These are phyloP conservation scores for Sanghuangporus sanghuang DNA, from an alignment of 1,284 basidiomycete species.

Conservation along the genomic window DNA sequence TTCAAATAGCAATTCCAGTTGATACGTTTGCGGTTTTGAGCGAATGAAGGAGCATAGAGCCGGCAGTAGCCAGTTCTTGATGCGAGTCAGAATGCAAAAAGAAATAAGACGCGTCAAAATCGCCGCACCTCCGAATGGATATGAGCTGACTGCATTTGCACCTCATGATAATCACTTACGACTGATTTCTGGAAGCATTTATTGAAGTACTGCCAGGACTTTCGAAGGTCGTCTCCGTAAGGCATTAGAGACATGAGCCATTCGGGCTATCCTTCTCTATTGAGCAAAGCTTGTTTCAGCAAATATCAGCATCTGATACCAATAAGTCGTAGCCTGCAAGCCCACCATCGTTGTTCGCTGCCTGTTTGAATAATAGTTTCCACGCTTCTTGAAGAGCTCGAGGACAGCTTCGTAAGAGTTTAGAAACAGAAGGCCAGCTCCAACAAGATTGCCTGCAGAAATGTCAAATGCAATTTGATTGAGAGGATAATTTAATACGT, in stretches of 20 bases:
- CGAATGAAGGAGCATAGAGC: neutral
- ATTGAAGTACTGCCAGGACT: slow-evolving; percentile 22
- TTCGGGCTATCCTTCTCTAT: slow-evolving; percentile 3
- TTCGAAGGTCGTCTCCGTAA: slow-evolving; percentile 23
- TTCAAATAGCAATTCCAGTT: neutral
- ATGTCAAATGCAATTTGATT: neutral
- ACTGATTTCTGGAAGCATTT: slow-evolving; percentile 21
- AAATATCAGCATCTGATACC: neutral
- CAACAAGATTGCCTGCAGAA: slow-evolving; percentile 20
- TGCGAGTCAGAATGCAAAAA: neutral
- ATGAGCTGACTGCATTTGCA: neutral
- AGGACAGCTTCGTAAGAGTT: slow-evolving; percentile 21
- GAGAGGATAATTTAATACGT: neutral
- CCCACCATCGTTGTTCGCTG: slow-evolving; percentile 15
- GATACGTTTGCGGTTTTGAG: neutral
- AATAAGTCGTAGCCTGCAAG: neutral
- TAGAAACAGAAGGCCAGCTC: slow-evolving; percentile 20
- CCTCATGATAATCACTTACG: slow-evolving; percentile 13
- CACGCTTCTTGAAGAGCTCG: slow-evolving; percentile 23
- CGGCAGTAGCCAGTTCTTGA: neutral
- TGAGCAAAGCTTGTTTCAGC: neutral
- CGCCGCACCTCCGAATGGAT: neutral
- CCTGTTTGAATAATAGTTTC: slow-evolving; percentile 21
- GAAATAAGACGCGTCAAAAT: neutral
- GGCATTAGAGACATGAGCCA: slow-evolving; percentile 13